Evolutionary conservation across 441 rosid genomes (phyloP).

Genomic region (Syzygium syzygioides): DNA sequence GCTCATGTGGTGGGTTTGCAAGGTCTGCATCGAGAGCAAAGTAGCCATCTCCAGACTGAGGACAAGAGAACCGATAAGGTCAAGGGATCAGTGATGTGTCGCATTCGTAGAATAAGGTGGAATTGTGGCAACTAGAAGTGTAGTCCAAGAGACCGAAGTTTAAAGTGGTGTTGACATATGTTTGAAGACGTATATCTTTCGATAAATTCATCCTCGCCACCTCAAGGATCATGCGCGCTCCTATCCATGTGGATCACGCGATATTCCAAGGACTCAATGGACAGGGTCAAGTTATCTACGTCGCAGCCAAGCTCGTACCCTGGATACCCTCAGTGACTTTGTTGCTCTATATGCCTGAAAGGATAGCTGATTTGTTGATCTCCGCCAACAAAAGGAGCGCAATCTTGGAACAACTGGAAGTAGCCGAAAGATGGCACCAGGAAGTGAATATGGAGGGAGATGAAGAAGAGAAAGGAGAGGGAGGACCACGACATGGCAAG

Average conservation of each 20-base stretch:
- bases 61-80: not conserved
- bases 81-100: fast-evolving
- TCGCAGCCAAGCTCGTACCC: not conserved
- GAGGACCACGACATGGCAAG: not conserved
- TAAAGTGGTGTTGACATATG: not conserved
- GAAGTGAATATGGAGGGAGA: no score
- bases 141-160: not conserved
- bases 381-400: not conserved
- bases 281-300: fast-evolving
- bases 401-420: fast-evolving
- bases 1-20: not conserved
- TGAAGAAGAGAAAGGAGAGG: not conserved
- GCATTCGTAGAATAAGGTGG: not conserved
- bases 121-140: not conserved
- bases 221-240: not conserved
- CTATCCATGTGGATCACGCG: not conserved
- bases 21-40: not conserved
- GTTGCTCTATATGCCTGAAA: fast-evolving
- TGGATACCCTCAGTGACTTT: not conserved
- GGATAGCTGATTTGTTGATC: not conserved
- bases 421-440: fast-evolving
- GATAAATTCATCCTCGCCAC: not conserved
- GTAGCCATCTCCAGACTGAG: not conserved
- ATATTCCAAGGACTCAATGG: not conserved
- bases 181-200: not conserved